phyloP scores from a whole-genome alignment of 139 green algal genomes.

The Chlorella sp. region DNA sequence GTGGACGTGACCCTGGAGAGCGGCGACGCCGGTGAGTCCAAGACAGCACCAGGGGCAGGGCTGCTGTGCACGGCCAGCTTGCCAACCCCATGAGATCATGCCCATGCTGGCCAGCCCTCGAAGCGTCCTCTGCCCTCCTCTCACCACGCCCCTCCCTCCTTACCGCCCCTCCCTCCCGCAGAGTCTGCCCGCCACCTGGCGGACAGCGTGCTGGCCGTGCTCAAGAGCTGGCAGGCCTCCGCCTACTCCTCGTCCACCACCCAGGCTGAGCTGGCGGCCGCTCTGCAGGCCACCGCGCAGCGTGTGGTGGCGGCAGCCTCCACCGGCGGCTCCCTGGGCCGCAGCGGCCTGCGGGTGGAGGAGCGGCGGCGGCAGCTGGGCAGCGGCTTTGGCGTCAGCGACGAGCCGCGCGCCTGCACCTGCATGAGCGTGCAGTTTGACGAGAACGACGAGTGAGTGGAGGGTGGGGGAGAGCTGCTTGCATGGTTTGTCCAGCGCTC shows the following conservation, averaged over 20 bases:
- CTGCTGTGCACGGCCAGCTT: neutral
- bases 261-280: conserved; percentile 21
- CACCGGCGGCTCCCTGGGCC: neutral
- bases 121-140: neutral
- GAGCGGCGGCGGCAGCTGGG: neutral
- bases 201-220: conserved; percentile 1
- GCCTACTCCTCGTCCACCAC: neutral
- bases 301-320: neutral
- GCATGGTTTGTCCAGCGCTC: no score
- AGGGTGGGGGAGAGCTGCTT: neutral
- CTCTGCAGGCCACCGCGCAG: neutral
- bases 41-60: neutral
- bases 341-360: conserved; percentile 19
- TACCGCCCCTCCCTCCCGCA: neutral
- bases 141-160: neutral
- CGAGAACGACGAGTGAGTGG: conserved; percentile 7
- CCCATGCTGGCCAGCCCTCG: no score
- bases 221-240: conserved; percentile 13
- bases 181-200: conserved; percentile 24
- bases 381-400: neutral
- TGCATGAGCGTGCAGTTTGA: conserved; percentile 10
- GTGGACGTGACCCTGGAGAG: conserved; percentile 22
- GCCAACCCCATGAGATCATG: no score
- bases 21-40: conserved; percentile 5
- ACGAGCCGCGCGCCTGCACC: neutral